Evolutionary conservation across 2,329 filamentous ascomycete species (phyloP), one percentile per base, ranked within the genome.

Genomic region (Colletotrichum sojae): DNA sequence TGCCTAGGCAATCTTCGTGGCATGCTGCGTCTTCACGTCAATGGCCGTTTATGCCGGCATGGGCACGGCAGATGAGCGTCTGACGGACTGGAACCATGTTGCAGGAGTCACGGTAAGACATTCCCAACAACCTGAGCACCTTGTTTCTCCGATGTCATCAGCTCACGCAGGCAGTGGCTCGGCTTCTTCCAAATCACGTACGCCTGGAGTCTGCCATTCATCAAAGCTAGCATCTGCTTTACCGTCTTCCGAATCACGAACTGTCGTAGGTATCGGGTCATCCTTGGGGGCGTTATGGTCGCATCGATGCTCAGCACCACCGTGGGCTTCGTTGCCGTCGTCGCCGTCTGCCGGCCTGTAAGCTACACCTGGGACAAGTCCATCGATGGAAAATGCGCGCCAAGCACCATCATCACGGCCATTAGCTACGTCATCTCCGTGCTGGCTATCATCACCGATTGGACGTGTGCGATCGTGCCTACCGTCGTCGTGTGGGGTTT

Each of bases 161-260:
- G 46, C 12, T 20, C 13, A 49, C 27, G 5, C 27, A 6, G 10
- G 10, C 27, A 59, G 45, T 49, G 56, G 45, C 25, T 59, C 0
- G 45, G 51, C 12, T 51, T 59, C 9, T 59, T 59, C 27, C 56
- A 27, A n/a, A 51, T 59, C 6, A 59, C 45, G 4, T 59, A 59
- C 18, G 43, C 56, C 6, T 59, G 56, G 56, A 59, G 56, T 1
- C 3, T 59, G 0, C 56, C 56, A 0, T 59, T 59, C 56, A 51
- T 59, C 56, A 59, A 59, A 22, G 16, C 56, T 12, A 59, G 56
- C 45, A 59, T 59, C 8, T 63, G 59, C 39, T 63, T 63, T 12
- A 63, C 59, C 4, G 51, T 63, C 1, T 63, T 63, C 40, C 59
- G 59, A 1, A 63, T 63, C 36, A 63, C 49, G 4, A 63, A 54